phyloP scores from a whole-genome alignment of 257 asterid species.

The Ilex aquifolium region DNA sequence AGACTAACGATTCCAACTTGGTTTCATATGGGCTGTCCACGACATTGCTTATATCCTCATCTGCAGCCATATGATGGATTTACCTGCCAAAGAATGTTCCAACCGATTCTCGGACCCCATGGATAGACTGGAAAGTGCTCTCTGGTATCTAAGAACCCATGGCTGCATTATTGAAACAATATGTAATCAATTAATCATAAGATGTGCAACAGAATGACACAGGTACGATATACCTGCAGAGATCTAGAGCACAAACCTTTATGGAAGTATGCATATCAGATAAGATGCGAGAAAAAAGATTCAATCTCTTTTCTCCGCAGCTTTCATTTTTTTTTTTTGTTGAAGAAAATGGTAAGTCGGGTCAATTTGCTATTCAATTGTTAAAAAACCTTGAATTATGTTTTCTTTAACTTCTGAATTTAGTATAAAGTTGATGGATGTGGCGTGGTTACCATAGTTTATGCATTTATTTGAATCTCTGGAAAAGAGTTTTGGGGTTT shows the following conservation, averaged over 20 bases:
- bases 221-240: conserved; percentile 8
- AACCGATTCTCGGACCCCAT: conserved; percentile 22
- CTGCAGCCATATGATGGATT: conserved; percentile 12
- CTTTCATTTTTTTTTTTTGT: no score
- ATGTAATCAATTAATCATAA: neutral
- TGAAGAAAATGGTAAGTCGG: no score
- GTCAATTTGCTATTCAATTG: no score
- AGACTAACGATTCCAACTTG: no score
- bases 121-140: conserved; percentile 33
- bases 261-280: conserved; percentile 67
- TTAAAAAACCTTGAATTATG: no score
- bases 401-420: no score
- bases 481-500: no score
- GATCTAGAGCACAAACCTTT: conserved; percentile 43
- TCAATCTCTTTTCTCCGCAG: conserved; percentile 44
- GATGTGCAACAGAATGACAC: neutral
- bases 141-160: conserved; percentile 67
- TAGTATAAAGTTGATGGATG: no score
- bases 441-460: no score
- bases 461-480: no score
- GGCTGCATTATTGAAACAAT: conserved; percentile 50
- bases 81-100: conserved; percentile 26
- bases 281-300: conserved; percentile 56
- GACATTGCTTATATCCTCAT: conserved; percentile 17
- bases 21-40: conserved; percentile 11